These are phyloP conservation scores for Citrus trifoliata DNA, from an alignment of 345 rosid species.

Conservation along the genomic window DNA sequence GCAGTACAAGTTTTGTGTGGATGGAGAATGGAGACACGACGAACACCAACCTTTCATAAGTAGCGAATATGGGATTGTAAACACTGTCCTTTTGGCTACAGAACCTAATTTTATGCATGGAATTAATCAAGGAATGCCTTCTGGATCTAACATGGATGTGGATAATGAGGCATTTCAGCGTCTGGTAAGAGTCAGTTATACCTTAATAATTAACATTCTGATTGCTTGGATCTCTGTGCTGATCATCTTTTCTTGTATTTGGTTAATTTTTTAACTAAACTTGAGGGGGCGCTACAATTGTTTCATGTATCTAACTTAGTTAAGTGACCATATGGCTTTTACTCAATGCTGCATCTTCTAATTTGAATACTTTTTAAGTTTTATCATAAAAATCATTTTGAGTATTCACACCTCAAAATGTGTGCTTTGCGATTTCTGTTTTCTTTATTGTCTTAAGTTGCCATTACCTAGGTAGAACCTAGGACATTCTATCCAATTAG, in stretches of 20 bases:
- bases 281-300: neutral
- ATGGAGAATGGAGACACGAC: slow-evolving; percentile 72
- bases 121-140: slow-evolving; percentile 25
- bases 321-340: neutral
- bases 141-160: slow-evolving; percentile 53
- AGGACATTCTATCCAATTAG: neutral
- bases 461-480: neutral
- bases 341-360: neutral
- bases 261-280: neutral
- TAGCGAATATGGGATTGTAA: slow-evolving; percentile 58
- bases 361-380: neutral
- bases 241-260: neutral
- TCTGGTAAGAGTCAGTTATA: slow-evolving; percentile 35
- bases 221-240: neutral
- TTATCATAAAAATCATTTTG: neutral
- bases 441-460: neutral
- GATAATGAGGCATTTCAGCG: slow-evolving; percentile 40
- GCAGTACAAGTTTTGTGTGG: slow-evolving; percentile 71
- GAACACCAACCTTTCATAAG: slow-evolving; percentile 42
- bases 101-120: slow-evolving; percentile 33
- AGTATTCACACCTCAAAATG: neutral
- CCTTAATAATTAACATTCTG: neutral
- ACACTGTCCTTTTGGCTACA: slow-evolving; percentile 46
- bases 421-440: neutral
- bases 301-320: neutral